Evolutionary conservation across 108 stramenopile species (phyloP), one percentile per base, ranked within the genome.

Genomic region (Nannochloropsis salina): DNA sequence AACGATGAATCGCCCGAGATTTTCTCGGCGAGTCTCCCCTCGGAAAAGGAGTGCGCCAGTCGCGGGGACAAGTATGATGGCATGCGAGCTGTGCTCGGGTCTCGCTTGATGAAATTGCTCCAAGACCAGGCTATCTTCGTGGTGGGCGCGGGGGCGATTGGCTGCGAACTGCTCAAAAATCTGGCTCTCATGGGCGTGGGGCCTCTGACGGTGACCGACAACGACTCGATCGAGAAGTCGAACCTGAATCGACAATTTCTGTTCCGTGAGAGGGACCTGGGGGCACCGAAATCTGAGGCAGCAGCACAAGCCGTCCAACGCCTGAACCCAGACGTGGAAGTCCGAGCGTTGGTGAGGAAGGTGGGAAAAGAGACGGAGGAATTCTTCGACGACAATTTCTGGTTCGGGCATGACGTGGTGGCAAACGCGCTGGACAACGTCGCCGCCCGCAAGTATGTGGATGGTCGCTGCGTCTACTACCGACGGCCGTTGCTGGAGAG

Each of bases 161-260:
- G 99, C 15, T 99, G 99, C 90, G 99, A 99, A 91, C 96, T 98
- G 95, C 94, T 99, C 87, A 99, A 99, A 93, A 97, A 97, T 91
- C 97, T 96, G 95, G 98, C 98, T 31, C 84, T 99, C 44, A 98
- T 98, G 97, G 96, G 99, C 41, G 96, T 99, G 20, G 97, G 94
- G 61, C 8, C 61, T 74, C n/a, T 98, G 41, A 86, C 93, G 83
- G 94, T 99, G 44, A 99, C 99, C 21, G 99, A 99, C 85, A 98
- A 98, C 97, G 99, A 99, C 91, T 93, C 95, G 11, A 99, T 98
- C 86, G 99, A 99, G 91, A 96, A 96, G 86, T 93, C 93, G 81
- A 99, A 99, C 91, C 91, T 99, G 84, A 94, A 93, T 47, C 94
- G 99, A 44, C 99, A 99, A 90, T 98, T 99, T 87, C 90, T 99